Base-by-base conservation (phyloP, 495 filamentous ascomycete genomes). In the Rhypophila decipiens region DNA sequence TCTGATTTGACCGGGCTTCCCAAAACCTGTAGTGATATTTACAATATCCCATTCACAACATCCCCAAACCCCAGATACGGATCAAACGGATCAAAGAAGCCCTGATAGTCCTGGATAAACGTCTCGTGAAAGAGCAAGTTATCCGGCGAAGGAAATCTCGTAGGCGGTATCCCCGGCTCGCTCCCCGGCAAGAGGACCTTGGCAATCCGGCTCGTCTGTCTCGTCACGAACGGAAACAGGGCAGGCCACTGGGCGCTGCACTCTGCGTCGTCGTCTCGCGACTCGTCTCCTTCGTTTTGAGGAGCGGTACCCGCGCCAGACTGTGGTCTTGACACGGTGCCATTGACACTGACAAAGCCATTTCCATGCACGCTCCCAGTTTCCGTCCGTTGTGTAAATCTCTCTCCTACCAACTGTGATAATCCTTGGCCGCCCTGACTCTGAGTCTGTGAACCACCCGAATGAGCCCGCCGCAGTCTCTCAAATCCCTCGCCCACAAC, bases 401-500 rank as follows among this genome's bases (percentile, higher is more conserved):
- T n/a, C n/a, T n/a, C n/a, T n/a, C n/a, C n/a, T n/a, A n/a, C n/a
- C n/a, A n/a, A n/a, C n/a, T n/a, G n/a, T n/a, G n/a, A n/a, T n/a
- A n/a, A n/a, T n/a, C n/a, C n/a, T 31, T 31, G 27, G 13, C 13
- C 27, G 7, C 7, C 7, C 27, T 7, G 27, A 7, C 13, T 7
- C 13, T 31, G 27, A 7, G 7, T 7, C 27, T 31, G 27, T 13
- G 27, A 31, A 31, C 7, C 27, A 17, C 50, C 47, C 29, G 46
- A 47, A 24, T n/a, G 21, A 18, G 51, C 39, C 29, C 1, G 10
- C 20, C 61, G 42, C 8, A 68, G 37, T 5, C 65, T 56, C 18
- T 57, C 55, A 44, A 68, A 66, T 0, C 60, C 65, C 4, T 52
- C 51, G 11, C 60, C 46, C n/a, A 66, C 58, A 21, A 68, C 58